Percentiles rank a stretch among this genome's conserved stretches.
phyloP scores from a whole-genome alignment of 169 alveolate genomes.

The Neospora caninum region DNA sequence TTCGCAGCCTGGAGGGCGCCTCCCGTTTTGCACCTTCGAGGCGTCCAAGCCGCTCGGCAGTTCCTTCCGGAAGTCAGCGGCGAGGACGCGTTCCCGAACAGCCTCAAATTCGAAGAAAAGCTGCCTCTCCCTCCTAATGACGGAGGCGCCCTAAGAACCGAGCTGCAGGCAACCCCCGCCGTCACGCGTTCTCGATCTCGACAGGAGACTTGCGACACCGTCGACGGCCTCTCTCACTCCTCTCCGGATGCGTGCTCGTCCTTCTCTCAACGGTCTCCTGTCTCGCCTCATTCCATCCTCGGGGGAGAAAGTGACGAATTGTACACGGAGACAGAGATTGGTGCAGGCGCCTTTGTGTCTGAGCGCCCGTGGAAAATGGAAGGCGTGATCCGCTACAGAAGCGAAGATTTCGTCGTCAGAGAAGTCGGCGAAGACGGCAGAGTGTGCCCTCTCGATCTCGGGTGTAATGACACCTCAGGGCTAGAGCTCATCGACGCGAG shows the following conservation, averaged over 20 bases:
- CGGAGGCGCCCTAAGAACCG: no score
- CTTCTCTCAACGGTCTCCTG: neutral
- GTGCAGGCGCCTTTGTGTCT: conserved; percentile 24
- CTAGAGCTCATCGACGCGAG: neutral
- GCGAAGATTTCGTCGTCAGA: conserved; percentile 21
- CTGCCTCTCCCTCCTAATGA: no score
- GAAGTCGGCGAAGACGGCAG: conserved; percentile 16
- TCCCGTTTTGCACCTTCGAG: neutral
- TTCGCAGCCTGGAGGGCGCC: neutral
- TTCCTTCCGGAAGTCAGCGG: neutral
- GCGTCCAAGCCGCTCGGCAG: neutral
- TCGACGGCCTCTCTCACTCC: no score
- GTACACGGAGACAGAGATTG: conserved; percentile 12
- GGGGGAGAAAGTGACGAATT: neutral
- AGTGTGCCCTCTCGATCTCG: neutral
- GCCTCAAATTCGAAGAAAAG: no score
- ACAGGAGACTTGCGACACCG: no score
- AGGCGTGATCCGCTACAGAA: conserved; percentile 9
- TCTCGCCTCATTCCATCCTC: neutral
- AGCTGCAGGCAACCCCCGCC: no score
- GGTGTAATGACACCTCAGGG: neutral
- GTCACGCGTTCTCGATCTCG: no score
- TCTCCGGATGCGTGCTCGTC: neutral
- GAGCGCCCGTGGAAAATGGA: neutral
- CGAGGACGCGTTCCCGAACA: neutral